Evolutionary conservation across 202 grass and related monocot species (phyloP), one percentile per base, ranked within the genome.

Genomic region (Sporobolus alterniflorus): DNA sequence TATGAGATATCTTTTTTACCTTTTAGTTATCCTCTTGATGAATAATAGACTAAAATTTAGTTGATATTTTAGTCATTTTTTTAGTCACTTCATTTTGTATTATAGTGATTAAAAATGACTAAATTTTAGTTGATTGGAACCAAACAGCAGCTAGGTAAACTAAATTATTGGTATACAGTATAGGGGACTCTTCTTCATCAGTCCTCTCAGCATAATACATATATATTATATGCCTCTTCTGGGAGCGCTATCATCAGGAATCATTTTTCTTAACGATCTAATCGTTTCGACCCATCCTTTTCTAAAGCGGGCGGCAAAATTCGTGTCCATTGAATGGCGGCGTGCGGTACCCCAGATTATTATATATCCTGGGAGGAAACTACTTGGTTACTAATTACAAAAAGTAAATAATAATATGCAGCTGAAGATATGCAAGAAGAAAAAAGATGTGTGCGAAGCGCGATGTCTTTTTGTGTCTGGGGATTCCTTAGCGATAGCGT

Each of bases 231-330:
- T 48, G 11, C 41, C 39, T 28, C 33, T 68, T 68, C 39, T 24
- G 26, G 77, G 68, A 79, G 62, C 21, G n/a, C n/a, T n/a, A n/a
- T n/a, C n/a, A 34, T 51, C 30, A n/a, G 41, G 59, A 64, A 33
- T 33, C 74, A 13, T n/a, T 65, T 63, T 34, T 20, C 7, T 62
- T 33, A 36, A 11, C 14, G 0, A 7, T 6, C 39, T 62, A 16
- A 79, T 66, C 61, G 50, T 39, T 16, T 9, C 26, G 64, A 7
- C 36, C 75, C 75, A 52, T 67, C 63, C 9, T 79, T 79, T 67
- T 79, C 63, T 1, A 2, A 15, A 39, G 60, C 44, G n/a, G n/a
- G n/a, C 43, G 14, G 51, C 5, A 31, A 39, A 11, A 3, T 50
- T 36, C 39, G 17, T 36, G 9, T 6, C 40, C 4, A 24, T 12